Evolutionary conservation across 2,329 filamentous ascomycete genomes (phyloP).

Genomic region (Magnaporthiopsis incrustans): DNA sequence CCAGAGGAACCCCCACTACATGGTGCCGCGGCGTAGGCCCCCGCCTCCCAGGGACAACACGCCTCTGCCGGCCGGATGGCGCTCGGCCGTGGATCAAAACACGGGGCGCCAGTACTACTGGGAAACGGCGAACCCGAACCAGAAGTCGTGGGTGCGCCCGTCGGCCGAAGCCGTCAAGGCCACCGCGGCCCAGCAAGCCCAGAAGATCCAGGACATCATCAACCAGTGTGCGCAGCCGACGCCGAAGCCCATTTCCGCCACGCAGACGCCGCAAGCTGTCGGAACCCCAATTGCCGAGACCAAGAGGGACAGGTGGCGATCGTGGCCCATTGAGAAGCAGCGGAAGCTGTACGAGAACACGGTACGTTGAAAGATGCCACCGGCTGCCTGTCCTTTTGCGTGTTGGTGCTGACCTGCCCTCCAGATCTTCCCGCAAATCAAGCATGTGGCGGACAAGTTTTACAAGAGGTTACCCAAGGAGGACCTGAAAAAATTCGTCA

Average conservation of each 20-base stretch:
- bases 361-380: constrained; percentile 43
- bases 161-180: constrained; percentile 59
- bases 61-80: constrained; percentile 75
- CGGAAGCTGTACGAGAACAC: constrained; percentile 94
- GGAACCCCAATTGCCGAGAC: constrained; percentile 47
- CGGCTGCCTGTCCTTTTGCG: background rate
- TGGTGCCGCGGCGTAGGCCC: constrained; percentile 2
- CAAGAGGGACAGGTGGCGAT: constrained; percentile 64
- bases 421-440: constrained; percentile 77
- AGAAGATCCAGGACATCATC: constrained; percentile 72
- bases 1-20: constrained; percentile 45
- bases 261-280: constrained; percentile 57
- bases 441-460: constrained; percentile 80
- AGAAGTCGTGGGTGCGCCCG: constrained; percentile 74
- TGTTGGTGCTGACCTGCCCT: background rate
- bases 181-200: constrained; percentile 49
- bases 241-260: constrained; percentile 43
- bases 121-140: constrained; percentile 24
- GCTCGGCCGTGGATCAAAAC: constrained; percentile 59
- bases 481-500: constrained; percentile 53
- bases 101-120: constrained; percentile 79
- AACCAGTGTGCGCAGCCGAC: constrained; percentile 46
- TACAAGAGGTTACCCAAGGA: constrained; percentile 81
- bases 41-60: constrained; percentile 17
- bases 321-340: constrained; percentile 69